Base-by-base conservation (phyloP, 495 filamentous ascomycete species). In the Xanthoparmelia taractica region DNA sequence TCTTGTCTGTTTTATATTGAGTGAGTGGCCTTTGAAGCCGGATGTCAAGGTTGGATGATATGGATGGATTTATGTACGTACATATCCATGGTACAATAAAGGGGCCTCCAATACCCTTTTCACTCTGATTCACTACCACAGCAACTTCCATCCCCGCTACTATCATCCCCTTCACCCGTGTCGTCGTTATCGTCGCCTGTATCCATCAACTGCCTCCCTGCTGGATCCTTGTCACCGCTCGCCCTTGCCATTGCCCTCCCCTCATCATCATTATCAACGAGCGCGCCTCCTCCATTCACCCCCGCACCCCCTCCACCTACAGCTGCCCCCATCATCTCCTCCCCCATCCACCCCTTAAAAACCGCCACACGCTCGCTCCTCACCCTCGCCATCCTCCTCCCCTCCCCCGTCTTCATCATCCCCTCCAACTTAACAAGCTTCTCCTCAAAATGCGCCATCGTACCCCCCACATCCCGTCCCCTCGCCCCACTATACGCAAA, bases 361-460 rank as follows among this genome's bases (percentile, higher is more conserved):
- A 76, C 65, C 63, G 64, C 64, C 66, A 89, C 67, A 65, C 85
- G 74, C 70, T 80, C 75, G 11, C 81, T 84, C 65, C 85, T 72
- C 69, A 79, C 76, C 50, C 65, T 70, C 25, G 85, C 85, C 69
- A 90, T 69, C 56, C 70, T 65, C 70, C 74, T 81, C 31, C 88
- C 88, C 20, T 80, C 77, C 10, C 69, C 77, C 13, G 88, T 91
- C 78, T 89, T 89, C 84, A 89, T 89, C 80, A 85, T 79, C 23
- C 67, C 75, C 69, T 82, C 81, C 20, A 92, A 66, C 68, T 72
- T 78, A 52, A 82, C 68, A 62, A 91, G 70, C 74, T 91, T 92
- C 59, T 88, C 87, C 0, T 31, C 50, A 13, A 54, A 54, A 33
- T 54, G 50, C 29, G 2, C 5, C 15, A 31, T 6, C 29, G 50